phyloP scores from a whole-genome alignment of 2,329 filamentous ascomycete species.

The Emericellopsis cladophorae region DNA sequence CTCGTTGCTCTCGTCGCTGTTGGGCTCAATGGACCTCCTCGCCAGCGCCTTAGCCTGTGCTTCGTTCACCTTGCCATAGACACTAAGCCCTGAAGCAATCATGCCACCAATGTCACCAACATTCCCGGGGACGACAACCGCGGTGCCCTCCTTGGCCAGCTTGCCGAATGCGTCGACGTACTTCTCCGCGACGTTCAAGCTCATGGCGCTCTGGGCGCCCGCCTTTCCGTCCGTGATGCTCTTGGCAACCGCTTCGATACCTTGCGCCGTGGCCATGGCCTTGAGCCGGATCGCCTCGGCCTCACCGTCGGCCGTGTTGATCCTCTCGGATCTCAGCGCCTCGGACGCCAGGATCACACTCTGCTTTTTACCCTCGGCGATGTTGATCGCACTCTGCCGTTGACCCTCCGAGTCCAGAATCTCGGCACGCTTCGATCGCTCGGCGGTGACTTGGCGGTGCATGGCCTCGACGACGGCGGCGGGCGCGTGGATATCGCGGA shows the following conservation, averaged over 20 bases:
- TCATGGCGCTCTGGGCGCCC: slow-evolving; percentile 72
- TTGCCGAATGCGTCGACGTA: slow-evolving; percentile 93
- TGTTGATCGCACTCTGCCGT: slow-evolving; percentile 95
- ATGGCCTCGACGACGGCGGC: slow-evolving; percentile 90
- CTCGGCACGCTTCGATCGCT: slow-evolving; percentile 93
- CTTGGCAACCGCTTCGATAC: slow-evolving; percentile 75
- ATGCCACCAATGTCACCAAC: slow-evolving; percentile 92
- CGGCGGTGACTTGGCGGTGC: slow-evolving; percentile 95
- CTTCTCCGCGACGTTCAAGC: slow-evolving; percentile 85
- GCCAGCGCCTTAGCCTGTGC: slow-evolving; percentile 60
- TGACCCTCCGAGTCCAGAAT: slow-evolving; percentile 97
- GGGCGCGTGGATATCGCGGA: slow-evolving; percentile 93
- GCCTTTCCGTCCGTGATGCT: slow-evolving; percentile 62
- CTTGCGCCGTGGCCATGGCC: slow-evolving; percentile 72
- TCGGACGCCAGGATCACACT: slow-evolving; percentile 93
- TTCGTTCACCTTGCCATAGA: slow-evolving; percentile 87
- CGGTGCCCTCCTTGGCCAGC: slow-evolving; percentile 88
- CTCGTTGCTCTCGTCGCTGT: slow-evolving; percentile 7
- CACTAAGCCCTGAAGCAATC: slow-evolving; percentile 91
- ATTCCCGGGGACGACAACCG: slow-evolving; percentile 90
- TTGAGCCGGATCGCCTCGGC: slow-evolving; percentile 84
- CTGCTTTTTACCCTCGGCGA: slow-evolving; percentile 95
- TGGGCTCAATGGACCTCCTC: slow-evolving; percentile 29
- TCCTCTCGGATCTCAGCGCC: slow-evolving; percentile 76
- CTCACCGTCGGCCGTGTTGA: slow-evolving; percentile 88